These are phyloP conservation scores for Tricholomella constricta DNA, from an alignment of 768 basidiomycete genomes.

Conservation along the genomic window DNA sequence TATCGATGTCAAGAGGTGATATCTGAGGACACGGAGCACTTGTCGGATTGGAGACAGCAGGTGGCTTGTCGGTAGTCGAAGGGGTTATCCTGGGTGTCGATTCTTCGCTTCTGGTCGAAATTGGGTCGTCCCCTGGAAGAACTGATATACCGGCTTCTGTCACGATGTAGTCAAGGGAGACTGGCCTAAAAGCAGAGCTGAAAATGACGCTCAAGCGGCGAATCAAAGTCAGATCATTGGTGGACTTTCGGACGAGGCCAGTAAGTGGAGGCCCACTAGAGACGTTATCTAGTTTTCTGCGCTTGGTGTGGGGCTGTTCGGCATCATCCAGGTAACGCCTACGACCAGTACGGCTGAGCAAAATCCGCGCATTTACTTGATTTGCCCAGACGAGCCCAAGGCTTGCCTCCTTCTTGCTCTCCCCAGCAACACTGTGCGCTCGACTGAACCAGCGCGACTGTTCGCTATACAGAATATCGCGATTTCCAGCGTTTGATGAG, in stretches of 20 bases:
- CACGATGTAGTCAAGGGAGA: constrained; percentile 77
- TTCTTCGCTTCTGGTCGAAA: constrained; percentile 2
- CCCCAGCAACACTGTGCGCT: constrained; percentile 57
- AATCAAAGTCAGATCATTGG: constrained; percentile 53
- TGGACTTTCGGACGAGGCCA: not conserved
- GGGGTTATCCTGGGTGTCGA: constrained; percentile 9
- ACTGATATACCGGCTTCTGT: constrained; percentile 55
- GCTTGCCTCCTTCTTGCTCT: constrained; percentile 73
- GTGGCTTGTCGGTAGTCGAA: not conserved
- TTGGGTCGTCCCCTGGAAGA: constrained; percentile 24
- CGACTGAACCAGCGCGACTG: constrained; percentile 80
- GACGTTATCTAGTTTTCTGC: constrained; percentile 23
- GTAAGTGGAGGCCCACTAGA: not conserved
- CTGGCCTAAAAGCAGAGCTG: constrained; percentile 58
- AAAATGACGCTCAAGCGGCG: constrained; percentile 80
- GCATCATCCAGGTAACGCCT: constrained; percentile 53
- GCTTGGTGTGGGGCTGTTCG: constrained; percentile 25
- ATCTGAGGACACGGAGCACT: constrained; percentile 9
- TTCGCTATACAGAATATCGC: constrained; percentile 61
- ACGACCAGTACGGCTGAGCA: constrained; percentile 77
- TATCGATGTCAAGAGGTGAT: constrained; percentile 16
- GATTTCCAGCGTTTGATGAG: constrained; percentile 20
- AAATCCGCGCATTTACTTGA: constrained; percentile 82
- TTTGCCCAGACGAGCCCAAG: constrained; percentile 95
- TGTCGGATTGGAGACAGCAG: not conserved